Evolutionary conservation across 345 rosid genomes (phyloP).

Genomic region (Syzygium aromaticum): DNA sequence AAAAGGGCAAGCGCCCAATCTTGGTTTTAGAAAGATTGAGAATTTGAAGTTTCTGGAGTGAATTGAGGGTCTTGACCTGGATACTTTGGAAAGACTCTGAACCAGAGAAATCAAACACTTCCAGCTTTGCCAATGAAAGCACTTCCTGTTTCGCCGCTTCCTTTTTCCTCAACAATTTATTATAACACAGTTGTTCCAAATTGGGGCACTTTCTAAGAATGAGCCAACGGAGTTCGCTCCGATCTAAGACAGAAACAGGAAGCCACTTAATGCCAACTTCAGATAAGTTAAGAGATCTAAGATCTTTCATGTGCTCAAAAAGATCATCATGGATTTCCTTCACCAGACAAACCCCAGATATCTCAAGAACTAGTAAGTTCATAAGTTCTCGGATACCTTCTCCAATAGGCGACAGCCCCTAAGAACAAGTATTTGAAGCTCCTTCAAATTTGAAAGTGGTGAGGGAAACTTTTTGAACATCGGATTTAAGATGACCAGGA

Average conservation of each 20-base stretch:
- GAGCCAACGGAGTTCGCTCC: constrained; percentile 31
- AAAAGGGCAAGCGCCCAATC: not conserved
- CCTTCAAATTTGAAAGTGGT: constrained; percentile 4
- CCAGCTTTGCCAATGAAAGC: not conserved
- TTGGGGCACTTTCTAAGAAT: constrained; percentile 22
- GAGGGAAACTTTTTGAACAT: constrained; percentile 4
- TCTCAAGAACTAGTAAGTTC: not conserved
- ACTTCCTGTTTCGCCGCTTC: not conserved
- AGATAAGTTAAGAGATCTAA: not conserved
- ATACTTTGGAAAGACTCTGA: not conserved
- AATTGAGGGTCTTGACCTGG: not conserved
- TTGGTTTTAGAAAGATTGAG: not conserved
- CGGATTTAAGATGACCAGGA: not conserved
- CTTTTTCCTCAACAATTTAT: fast-evolving
- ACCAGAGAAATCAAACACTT: not conserved
- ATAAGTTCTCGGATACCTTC: not conserved
- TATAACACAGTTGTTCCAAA: fast-evolving
- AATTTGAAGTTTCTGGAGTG: not conserved
- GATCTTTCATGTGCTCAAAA: not conserved
- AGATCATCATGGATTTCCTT: not conserved
- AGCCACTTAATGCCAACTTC: not conserved
- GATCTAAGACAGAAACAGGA: constrained; percentile 6
- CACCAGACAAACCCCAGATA: not conserved
- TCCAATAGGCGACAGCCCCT: constrained; percentile 21
- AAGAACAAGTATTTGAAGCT: constrained; percentile 27